phyloP scores from a whole-genome alignment of 163 green algal species.

The Chlorella variabilis region DNA sequence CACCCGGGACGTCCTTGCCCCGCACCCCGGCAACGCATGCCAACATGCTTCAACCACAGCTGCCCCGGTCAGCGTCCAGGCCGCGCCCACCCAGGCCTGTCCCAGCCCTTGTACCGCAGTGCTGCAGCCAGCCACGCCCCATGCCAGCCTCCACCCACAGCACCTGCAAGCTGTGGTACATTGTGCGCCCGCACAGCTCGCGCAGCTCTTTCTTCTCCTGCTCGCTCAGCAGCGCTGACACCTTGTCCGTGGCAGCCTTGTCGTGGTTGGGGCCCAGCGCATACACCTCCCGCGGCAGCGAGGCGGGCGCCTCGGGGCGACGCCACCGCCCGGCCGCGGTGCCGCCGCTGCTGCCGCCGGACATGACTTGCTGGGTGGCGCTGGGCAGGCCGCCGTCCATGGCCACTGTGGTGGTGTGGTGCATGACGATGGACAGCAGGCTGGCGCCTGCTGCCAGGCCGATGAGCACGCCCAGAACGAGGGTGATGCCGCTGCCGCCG shows the following conservation, averaged over 20 bases:
- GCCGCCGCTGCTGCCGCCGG: background rate
- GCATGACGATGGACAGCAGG: background rate
- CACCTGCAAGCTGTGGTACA: slow-evolving; percentile 30
- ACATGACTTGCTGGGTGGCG: background rate
- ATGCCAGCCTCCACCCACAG: background rate
- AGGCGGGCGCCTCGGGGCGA: background rate
- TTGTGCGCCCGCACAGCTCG: slow-evolving; percentile 28
- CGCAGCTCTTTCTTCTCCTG: slow-evolving; percentile 18
- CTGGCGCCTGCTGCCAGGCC: background rate
- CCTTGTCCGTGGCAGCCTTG: background rate
- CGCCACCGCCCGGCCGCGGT: no score
- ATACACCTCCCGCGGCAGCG: slow-evolving; percentile 15
- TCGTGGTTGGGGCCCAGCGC: background rate
- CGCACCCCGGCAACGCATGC: no score
- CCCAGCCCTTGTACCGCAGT: no score
- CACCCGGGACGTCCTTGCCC: no score
- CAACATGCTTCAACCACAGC: no score
- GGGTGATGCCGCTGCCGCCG: background rate
- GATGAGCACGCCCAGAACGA: background rate
- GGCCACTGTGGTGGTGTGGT: background rate
- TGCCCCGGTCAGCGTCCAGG: no score
- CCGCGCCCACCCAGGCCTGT: no score
- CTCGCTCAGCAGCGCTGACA: background rate
- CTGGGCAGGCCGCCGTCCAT: background rate
- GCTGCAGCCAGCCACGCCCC: no score